Percentiles rank a stretch among this genome's conserved stretches.
These are phyloP conservation scores for Pseudomicrostroma phylloplanum DNA, from an alignment of 1,284 basidiomycete genomes.

Conservation along the genomic window DNA sequence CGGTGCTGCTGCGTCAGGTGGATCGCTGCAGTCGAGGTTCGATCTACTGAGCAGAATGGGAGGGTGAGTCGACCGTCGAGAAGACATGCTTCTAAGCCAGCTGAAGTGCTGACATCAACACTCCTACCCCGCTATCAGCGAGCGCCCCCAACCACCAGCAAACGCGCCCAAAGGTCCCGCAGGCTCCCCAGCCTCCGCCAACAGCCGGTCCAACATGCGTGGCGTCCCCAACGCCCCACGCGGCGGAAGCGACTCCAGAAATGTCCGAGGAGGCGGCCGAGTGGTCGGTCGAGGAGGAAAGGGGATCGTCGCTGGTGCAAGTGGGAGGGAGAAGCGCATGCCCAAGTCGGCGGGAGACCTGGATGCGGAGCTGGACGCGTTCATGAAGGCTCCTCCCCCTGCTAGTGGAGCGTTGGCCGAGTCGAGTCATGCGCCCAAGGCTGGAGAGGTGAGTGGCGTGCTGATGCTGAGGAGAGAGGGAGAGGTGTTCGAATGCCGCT, in stretches of 20 bases:
- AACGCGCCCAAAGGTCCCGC: slow-evolving; percentile 14
- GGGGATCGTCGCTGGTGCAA: background rate
- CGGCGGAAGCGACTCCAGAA: no score
- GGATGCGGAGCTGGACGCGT: slow-evolving; percentile 83
- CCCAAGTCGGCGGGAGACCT: slow-evolving; percentile 70
- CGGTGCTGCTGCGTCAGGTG: background rate
- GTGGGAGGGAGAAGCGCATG: slow-evolving; percentile 39
- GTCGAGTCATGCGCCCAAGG: slow-evolving; percentile 5
- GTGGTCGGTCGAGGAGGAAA: slow-evolving; percentile 21
- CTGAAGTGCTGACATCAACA: no score
- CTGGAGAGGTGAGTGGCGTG: background rate
- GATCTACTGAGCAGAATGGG: no score
- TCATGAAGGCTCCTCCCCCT: slow-evolving; percentile 59
- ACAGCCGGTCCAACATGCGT: background rate
- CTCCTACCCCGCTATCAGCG: no score
- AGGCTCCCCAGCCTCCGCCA: background rate
- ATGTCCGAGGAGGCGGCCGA: slow-evolving; percentile 13
- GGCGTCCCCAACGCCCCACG: no score
- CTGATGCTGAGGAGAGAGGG: no score
- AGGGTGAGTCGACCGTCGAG: no score
- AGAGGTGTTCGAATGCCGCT: no score
- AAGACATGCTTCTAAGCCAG: no score
- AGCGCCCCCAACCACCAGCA: slow-evolving; percentile 5
- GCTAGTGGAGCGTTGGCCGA: background rate
- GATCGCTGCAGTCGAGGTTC: no score